Conservation (phyloP, 1,284 basidiomycete genomes). For the Tilletia horrida region DNA sequence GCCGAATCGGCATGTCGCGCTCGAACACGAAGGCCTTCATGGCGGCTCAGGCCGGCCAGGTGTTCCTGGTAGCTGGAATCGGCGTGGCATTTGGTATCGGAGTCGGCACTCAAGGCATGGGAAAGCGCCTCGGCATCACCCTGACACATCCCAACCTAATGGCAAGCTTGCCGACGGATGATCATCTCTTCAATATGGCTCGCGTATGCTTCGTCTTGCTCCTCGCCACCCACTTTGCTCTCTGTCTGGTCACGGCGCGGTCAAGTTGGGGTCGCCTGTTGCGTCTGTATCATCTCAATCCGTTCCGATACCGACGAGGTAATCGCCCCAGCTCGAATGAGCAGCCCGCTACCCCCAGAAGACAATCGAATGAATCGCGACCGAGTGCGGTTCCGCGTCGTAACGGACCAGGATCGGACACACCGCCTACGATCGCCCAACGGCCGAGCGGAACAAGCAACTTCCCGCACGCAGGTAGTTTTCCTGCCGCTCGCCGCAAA, state of each 20-base stretch:
- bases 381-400: too few species aligned
- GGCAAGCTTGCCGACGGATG: conserved; percentile 40
- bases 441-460: too few species aligned
- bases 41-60: conserved; percentile 44
- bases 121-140: conserved; percentile 31
- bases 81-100: conserved; percentile 40
- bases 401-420: neutral
- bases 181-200: conserved; percentile 41
- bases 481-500: neutral
- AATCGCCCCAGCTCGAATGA: neutral
- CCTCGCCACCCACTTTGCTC: conserved; percentile 43
- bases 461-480: neutral
- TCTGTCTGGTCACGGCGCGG: conserved; percentile 47
- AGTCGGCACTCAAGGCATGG: conserved; percentile 39
- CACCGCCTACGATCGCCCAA: neutral
- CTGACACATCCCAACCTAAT: conserved; percentile 38
- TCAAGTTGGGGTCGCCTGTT: conserved; percentile 47
- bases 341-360: neutral
- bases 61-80: conserved; percentile 35
- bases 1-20: conserved; percentile 39
- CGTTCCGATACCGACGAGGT: conserved; percentile 23
- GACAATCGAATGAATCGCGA: neutral
- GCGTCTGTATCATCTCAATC: conserved; percentile 39
- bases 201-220: conserved; percentile 41
- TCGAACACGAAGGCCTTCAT: conserved; percentile 50